Base-by-base conservation (phyloP, 495 filamentous ascomycete genomes). In the Daldinia grandis region DNA sequence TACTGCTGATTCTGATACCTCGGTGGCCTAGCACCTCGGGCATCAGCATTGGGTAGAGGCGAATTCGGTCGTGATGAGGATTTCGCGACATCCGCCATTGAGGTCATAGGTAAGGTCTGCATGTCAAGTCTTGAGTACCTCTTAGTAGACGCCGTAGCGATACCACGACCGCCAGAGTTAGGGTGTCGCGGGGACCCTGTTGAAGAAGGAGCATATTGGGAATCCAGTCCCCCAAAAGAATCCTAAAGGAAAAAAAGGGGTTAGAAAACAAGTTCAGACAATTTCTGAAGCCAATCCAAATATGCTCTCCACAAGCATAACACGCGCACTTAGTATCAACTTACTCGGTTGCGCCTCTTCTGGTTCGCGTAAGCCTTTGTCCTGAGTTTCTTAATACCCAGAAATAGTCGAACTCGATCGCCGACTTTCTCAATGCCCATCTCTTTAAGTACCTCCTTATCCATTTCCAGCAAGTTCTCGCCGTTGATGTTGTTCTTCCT, bases 371-470 rank as follows among this genome's bases (percentile, higher is more conserved):
- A 92, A 4, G 93, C 89, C 76, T 90, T 93, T 64, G 90, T 93
- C 64, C 95, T 85, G 28, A 99, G 87, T 74, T 94, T 90, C 84
- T 98, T 98, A 73, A 97, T 97, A 69, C 88, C 92, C 74, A 92
- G 87, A 78, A 93, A 94, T 54, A 99, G 91, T 66, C 95, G 90
- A n/a, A 99, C 93, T 37, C 96, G 89, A 80, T 99, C 96, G 54
- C 95, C 95, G 61, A 99, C 91, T 80, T 97, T 99, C 70, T 98
- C 97, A 68, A 99, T 93, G 27, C 95, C 95, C 88, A 99, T 94
- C 75, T 99, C 95, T 80, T 98, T 96, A 62, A 99, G 86, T 51
- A 95, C 93, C 58, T 91, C 89, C 82, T 98, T 96, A 77, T 99
- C 95, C 79, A 97, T 95, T 80, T 99, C 95, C 62, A 99, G 86